Conservation (phyloP, 2,329 filamentous ascomycete genomes). For the Colletotrichum liriopes region DNA sequence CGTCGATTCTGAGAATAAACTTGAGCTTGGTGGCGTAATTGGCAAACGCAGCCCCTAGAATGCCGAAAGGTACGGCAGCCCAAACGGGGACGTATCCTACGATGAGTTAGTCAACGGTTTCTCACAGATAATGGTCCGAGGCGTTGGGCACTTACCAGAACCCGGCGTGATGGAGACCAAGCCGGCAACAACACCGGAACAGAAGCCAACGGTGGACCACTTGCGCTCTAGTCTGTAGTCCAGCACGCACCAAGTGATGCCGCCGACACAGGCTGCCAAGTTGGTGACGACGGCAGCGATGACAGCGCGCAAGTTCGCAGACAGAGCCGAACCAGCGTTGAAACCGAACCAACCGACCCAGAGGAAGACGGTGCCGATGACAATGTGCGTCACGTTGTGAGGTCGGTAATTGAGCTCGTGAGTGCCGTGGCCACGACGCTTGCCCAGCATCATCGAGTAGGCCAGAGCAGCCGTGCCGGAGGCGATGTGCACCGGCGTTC, state of each 20-base stretch:
- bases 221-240: slow-evolving; percentile 92
- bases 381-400: slow-evolving; percentile 93
- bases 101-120: slow-evolving; percentile 13
- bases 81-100: slow-evolving; percentile 83
- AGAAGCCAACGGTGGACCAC: slow-evolving; percentile 95
- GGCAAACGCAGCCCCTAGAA: slow-evolving; percentile 82
- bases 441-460: slow-evolving; percentile 93
- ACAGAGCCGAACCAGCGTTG: slow-evolving; percentile 87
- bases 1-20: slow-evolving; percentile 85
- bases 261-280: slow-evolving; percentile 85
- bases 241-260: slow-evolving; percentile 90
- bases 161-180: slow-evolving; percentile 91
- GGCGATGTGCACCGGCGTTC: slow-evolving; percentile 90
- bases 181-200: slow-evolving; percentile 89
- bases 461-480: slow-evolving; percentile 88
- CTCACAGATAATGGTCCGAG: not conserved
- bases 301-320: slow-evolving; percentile 86
- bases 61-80: slow-evolving; percentile 85
- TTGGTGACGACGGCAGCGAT: slow-evolving; percentile 93
- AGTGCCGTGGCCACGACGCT: slow-evolving; percentile 86
- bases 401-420: slow-evolving; percentile 92
- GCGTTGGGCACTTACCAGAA: slow-evolving; percentile 70
- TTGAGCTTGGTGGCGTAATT: slow-evolving; percentile 95
- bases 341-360: slow-evolving; percentile 98
- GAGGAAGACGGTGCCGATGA: slow-evolving; percentile 92